Evolutionary conservation across 345 rosid species (phyloP).

Genomic region (Bruguiera sexangula): DNA sequence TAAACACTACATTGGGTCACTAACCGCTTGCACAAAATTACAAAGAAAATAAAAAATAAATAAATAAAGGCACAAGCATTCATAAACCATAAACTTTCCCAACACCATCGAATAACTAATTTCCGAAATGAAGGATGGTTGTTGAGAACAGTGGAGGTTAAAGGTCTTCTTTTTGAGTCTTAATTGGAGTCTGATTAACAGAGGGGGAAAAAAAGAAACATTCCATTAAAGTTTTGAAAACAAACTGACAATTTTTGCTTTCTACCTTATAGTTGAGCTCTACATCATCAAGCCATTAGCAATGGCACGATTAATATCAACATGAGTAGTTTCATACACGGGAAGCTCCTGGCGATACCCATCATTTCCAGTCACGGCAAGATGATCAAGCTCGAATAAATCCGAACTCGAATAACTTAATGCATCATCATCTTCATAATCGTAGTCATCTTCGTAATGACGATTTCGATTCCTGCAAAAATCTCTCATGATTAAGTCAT

Average conservation of each 20-base stretch:
- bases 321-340: slow-evolving; percentile 62
- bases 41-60: too few species aligned
- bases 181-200: too few species aligned
- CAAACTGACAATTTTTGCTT: background rate
- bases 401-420: slow-evolving; percentile 31
- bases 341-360: slow-evolving; percentile 59
- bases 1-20: too few species aligned
- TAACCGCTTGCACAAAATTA: too few species aligned
- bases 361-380: slow-evolving; percentile 15
- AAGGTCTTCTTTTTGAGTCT: too few species aligned
- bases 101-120: too few species aligned
- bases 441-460: slow-evolving; percentile 2
- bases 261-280: background rate
- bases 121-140: too few species aligned
- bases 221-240: background rate
- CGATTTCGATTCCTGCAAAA: slow-evolving; percentile 1
- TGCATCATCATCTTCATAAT: slow-evolving; percentile 20
- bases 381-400: slow-evolving; percentile 35
- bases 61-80: too few species aligned
- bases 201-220: too few species aligned
- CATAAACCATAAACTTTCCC: too few species aligned
- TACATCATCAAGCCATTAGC: slow-evolving; percentile 32
- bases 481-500: slow-evolving; percentile 12
- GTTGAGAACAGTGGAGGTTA: too few species aligned
- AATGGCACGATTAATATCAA: slow-evolving; percentile 52